Evolutionary conservation across 192 early-diverging fungal genomes (phyloP), one percentile per base, ranked within the genome.

Genomic region (Podila clonocystis): DNA sequence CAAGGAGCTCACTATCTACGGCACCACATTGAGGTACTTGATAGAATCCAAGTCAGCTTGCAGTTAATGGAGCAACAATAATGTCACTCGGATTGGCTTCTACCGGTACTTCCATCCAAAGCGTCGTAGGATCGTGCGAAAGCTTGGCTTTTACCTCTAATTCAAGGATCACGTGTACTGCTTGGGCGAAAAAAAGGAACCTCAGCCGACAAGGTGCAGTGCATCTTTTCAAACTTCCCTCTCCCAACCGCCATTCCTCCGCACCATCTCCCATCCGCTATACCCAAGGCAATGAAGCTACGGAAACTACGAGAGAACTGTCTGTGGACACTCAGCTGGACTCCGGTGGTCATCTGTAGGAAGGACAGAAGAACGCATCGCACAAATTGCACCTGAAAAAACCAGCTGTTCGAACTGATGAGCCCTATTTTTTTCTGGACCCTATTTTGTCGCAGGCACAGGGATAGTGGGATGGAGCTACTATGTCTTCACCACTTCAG

Each of bases 261-360:
- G 12, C 52, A 55, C 17, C 24, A 55, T 55, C 52, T 17, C 41
- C 41, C 15, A 45, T 45, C 8, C 11, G 17, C 2, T 26, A 55
- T 22, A 19, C 8, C n/a, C 24, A 22, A 17, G 52, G 52, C 50
- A 55, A 79, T 79, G 75, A 72, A 68, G 61, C 64, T 64, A 29
- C 50, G 65, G 70, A 57, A 58, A 60, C 41, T 67, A 49, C 63
- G 75, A 20, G 75, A 79, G 57, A n/a, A 49, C 34, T 72, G 63
- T 61, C 45, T 72, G 13, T 60, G 55, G 49, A 60, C 52, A 9
- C 15, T 72, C 59, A 48, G 69, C 41, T 79, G 75, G 75, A 30
- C 50, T 57, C 75, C 75, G 3, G 63, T 79, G n/a, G 63, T 38
- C 70, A 58, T 79, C 52, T 79, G 75, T 79, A 79, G 7, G 72